phyloP scores from a whole-genome alignment of 2,329 filamentous ascomycete species.

The Pseudogymnoascus sp. region DNA sequence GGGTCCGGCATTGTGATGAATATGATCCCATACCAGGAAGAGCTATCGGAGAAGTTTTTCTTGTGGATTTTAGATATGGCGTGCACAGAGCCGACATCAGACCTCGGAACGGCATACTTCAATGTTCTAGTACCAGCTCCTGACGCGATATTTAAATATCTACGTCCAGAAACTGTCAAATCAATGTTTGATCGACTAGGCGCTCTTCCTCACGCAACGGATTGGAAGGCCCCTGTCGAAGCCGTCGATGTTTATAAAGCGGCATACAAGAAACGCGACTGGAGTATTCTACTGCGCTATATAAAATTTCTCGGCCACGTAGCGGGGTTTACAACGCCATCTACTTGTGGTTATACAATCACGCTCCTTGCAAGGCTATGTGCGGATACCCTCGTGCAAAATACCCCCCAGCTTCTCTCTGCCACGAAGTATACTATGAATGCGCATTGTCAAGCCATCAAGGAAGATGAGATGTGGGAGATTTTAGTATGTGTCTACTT shows the following conservation, averaged over 20 bases:
- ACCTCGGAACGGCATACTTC: not conserved
- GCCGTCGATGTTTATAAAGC: not conserved
- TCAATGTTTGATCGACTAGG: slow-evolving; percentile 12
- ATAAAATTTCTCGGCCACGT: slow-evolving; percentile 19
- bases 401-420: slow-evolving; percentile 35
- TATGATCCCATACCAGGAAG: not conserved
- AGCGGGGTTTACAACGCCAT: slow-evolving; percentile 23
- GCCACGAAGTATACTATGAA: slow-evolving; percentile 37
- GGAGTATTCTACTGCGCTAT: slow-evolving; percentile 21
- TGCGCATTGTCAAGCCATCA: slow-evolving; percentile 37
- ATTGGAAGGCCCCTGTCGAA: not conserved
- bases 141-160: not conserved
- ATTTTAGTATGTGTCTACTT: slow-evolving; percentile 14
- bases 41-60: not conserved
- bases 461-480: slow-evolving; percentile 30
- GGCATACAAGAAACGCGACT: slow-evolving; percentile 15
- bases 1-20: not conserved
- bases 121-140: not conserved
- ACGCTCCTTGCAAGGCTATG: slow-evolving; percentile 46
- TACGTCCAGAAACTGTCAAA: slow-evolving; percentile 10
- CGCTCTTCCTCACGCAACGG: slow-evolving; percentile 8
- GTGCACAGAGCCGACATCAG: not conserved
- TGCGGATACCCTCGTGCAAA: slow-evolving; percentile 43
- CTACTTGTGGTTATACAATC: slow-evolving; percentile 30
- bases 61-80: not conserved